Evolutionary conservation across 2,329 filamentous ascomycete species (phyloP).

Genomic region (Ilyonectria robusta): DNA sequence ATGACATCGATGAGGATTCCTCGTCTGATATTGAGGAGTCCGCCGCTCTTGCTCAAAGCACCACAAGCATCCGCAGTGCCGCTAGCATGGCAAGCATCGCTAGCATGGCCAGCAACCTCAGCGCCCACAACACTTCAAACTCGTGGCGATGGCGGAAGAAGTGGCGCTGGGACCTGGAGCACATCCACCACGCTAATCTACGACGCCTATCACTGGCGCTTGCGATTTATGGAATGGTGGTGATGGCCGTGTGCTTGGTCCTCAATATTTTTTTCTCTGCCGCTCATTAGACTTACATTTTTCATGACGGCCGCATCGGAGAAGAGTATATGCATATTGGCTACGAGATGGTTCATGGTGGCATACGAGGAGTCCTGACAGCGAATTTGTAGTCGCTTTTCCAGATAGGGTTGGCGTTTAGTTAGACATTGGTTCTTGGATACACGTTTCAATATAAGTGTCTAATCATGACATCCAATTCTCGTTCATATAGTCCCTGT

Average conservation of each 20-base stretch:
- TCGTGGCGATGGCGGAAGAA: constrained; percentile 67
- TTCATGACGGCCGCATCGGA: constrained; percentile 35
- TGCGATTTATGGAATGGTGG: constrained; percentile 85
- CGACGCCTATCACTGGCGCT: constrained; percentile 82
- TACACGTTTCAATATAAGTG: constrained; percentile 40
- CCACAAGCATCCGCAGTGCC: constrained; percentile 60
- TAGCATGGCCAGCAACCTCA: constrained; percentile 53
- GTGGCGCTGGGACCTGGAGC: constrained; percentile 73
- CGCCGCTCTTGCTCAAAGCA: constrained; percentile 61
- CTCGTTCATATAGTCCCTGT: background rate
- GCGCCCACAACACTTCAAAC: constrained; percentile 43
- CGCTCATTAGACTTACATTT: constrained; percentile 61
- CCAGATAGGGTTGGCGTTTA: constrained; percentile 38
- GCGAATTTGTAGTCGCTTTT: constrained; percentile 36
- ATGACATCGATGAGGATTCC: constrained; percentile 77
- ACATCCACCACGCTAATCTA: constrained; percentile 75
- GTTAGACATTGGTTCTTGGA: constrained; percentile 42
- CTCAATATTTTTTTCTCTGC: constrained; percentile 86
- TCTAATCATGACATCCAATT: constrained; percentile 34
- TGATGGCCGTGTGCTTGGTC: constrained; percentile 90
- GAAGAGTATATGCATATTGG: constrained; percentile 36
- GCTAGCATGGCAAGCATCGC: constrained; percentile 56
- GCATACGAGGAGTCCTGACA: constrained; percentile 41
- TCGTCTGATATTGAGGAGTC: constrained; percentile 67
- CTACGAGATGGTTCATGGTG: constrained; percentile 38